phyloP scores from a whole-genome alignment of 2,329 filamentous ascomycete species.

The Tothia fuscella region DNA sequence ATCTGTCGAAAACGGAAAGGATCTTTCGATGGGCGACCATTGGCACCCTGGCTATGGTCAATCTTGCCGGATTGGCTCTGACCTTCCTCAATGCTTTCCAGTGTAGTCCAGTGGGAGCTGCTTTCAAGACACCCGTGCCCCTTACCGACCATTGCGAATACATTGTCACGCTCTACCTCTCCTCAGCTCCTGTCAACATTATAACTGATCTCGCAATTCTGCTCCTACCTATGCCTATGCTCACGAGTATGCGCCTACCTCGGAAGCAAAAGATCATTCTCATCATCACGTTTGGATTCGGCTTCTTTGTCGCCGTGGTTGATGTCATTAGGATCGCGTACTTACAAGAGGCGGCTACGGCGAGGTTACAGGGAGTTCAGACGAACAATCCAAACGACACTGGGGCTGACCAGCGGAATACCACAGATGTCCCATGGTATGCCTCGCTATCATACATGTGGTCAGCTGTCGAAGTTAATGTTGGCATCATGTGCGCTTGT shows the following conservation, averaged over 20 bases:
- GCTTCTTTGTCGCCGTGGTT: slow-evolving; percentile 76
- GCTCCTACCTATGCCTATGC: slow-evolving; percentile 74
- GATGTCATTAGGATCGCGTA: slow-evolving; percentile 87
- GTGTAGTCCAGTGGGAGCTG: slow-evolving; percentile 62
- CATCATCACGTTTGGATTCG: slow-evolving; percentile 73
- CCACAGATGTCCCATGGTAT: slow-evolving; percentile 51
- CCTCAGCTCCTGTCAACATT: slow-evolving; percentile 80
- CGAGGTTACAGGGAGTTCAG: slow-evolving; percentile 32
- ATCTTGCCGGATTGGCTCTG: slow-evolving; percentile 62
- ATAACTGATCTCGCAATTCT: slow-evolving; percentile 82
- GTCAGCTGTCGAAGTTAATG: slow-evolving; percentile 83
- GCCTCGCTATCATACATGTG: slow-evolving; percentile 83
- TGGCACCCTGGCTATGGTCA: slow-evolving; percentile 64
- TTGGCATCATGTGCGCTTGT: slow-evolving; percentile 81
- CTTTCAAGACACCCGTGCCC: slow-evolving; percentile 44
- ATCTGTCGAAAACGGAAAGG: slow-evolving; percentile 65
- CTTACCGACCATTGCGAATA: slow-evolving; percentile 42
- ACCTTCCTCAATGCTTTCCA: slow-evolving; percentile 83
- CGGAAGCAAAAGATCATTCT: slow-evolving; percentile 79
- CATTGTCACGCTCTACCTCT: slow-evolving; percentile 52
- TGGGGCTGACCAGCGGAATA: slow-evolving; percentile 24
- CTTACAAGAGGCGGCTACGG: slow-evolving; percentile 57
- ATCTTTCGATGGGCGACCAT: slow-evolving; percentile 76
- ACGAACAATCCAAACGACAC: slow-evolving; percentile 17
- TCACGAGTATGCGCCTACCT: slow-evolving; percentile 77